Conservation (phyloP, 805 yeast species). For the Debaryomyces hansenii region DNA sequence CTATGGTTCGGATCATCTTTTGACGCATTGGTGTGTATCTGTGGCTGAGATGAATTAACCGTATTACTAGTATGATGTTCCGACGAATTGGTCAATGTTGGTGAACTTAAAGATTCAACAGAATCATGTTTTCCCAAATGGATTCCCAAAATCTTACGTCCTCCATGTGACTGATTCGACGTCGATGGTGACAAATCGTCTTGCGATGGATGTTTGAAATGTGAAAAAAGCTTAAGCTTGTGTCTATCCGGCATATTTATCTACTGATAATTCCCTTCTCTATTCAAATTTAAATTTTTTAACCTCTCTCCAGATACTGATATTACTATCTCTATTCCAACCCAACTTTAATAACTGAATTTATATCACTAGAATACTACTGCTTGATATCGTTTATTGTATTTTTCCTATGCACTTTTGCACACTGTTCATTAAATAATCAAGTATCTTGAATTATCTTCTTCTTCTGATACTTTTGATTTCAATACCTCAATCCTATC, state of each 20-base stretch:
- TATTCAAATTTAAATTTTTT: no score
- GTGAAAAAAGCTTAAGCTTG: conserved; percentile 41
- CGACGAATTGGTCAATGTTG: conserved; percentile 33
- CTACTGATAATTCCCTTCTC: neutral
- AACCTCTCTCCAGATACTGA: no score
- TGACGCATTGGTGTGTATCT: conserved; percentile 7
- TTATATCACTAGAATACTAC: no score
- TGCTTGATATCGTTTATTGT: no score
- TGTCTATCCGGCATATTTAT: conserved; percentile 43
- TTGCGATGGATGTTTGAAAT: conserved; percentile 30
- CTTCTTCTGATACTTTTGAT: no score
- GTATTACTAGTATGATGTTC: conserved; percentile 19
- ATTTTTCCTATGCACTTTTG: no score
- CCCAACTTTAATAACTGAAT: no score
- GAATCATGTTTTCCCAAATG: conserved; percentile 44
- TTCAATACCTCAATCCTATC: no score
- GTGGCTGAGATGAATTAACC: conserved; percentile 10
- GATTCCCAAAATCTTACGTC: conserved; percentile 38
- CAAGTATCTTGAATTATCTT: no score
- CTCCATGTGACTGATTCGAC: conserved; percentile 26
- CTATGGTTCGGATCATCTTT: conserved; percentile 29
- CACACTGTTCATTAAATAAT: no score
- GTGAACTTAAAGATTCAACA: conserved; percentile 33
- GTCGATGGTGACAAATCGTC: conserved; percentile 30
- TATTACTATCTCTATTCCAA: no score